These are phyloP conservation scores for Phytophthora hibernalis DNA, from an alignment of 352 stramenopile species.

Conservation along the genomic window DNA sequence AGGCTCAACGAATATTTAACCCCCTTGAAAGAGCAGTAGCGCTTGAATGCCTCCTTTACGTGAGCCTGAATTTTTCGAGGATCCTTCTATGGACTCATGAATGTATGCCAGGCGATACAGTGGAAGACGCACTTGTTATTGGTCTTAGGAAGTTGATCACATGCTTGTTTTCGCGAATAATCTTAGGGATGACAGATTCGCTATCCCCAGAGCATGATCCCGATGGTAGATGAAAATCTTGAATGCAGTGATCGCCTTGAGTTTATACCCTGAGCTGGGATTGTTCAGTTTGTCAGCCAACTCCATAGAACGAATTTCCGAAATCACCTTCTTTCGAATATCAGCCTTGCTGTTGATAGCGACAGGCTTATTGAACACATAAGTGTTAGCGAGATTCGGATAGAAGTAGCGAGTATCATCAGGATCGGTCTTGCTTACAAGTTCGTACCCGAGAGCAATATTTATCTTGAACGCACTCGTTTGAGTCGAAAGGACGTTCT, in stretches of 20 bases:
- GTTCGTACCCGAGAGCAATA: slow-evolving; percentile 17
- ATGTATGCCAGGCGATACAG: slow-evolving; percentile 14
- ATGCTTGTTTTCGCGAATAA: slow-evolving; percentile 9
- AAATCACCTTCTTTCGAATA: slow-evolving; percentile 20
- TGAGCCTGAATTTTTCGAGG: slow-evolving; percentile 11
- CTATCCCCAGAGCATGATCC: neutral
- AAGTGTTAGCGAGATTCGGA: neutral
- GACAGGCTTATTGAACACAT: too few species aligned
- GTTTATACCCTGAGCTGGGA: slow-evolving; percentile 13
- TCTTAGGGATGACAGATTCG: slow-evolving; percentile 1
- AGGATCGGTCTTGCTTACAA: slow-evolving; percentile 7
- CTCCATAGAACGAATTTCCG: slow-evolving; percentile 23
- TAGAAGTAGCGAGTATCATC: neutral
- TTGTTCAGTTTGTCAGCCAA: slow-evolving; percentile 26
- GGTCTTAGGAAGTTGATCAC: neutral
- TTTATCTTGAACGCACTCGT: slow-evolving; percentile 11
- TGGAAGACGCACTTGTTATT: slow-evolving; percentile 1
- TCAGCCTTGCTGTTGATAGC: slow-evolving; percentile 29
- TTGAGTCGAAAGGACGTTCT: slow-evolving; percentile 1
- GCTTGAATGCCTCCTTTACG: slow-evolving; percentile 15
- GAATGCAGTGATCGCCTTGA: slow-evolving; percentile 15
- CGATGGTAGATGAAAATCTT: too few species aligned
- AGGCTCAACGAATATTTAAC: slow-evolving; percentile 2
- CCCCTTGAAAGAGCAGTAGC: slow-evolving; percentile 14
- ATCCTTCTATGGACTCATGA: slow-evolving; percentile 7